phyloP scores from a whole-genome alignment of 306 rosid species.

The Arachis hypogaea region DNA sequence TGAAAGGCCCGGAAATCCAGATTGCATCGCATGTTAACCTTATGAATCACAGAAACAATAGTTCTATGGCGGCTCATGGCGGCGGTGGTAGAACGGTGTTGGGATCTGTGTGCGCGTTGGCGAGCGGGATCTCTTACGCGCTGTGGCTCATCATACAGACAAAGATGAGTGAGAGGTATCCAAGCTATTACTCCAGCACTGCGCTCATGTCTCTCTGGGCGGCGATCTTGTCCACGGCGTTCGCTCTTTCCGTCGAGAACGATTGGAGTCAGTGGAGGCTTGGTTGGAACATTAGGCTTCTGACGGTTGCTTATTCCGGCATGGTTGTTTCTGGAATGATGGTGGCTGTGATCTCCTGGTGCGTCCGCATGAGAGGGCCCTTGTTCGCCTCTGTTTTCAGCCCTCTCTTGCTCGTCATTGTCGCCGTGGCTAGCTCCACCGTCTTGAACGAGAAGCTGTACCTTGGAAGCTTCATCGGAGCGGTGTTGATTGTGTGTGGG shows the following conservation, averaged over 20 bases:
- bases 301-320: constrained; percentile 47
- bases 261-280: constrained; percentile 47
- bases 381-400: constrained; percentile 49
- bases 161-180: constrained; percentile 44
- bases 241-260: constrained; percentile 43
- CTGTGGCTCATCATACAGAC: constrained; percentile 62
- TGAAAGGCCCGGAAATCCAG: constrained; percentile 47
- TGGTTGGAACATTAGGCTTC: constrained; percentile 54
- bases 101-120: constrained; percentile 37
- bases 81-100: background rate
- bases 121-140: constrained; percentile 37
- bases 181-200: constrained; percentile 39
- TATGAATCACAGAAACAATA: constrained; percentile 2
- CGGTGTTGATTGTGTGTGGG: constrained; percentile 46
- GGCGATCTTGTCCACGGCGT: background rate
- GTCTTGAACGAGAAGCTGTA: constrained; percentile 49
- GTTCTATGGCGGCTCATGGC: too few relatives aligned
- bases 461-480: constrained; percentile 51
- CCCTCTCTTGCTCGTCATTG: constrained; percentile 45
- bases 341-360: constrained; percentile 43
- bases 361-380: constrained; percentile 46
- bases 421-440: constrained; percentile 41
- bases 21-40: constrained; percentile 38
- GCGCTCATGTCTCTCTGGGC: constrained; percentile 43
- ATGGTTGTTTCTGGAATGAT: constrained; percentile 41